phyloP scores from a whole-genome alignment of 495 filamentous ascomycete genomes.

The Neurospora sp. region DNA sequence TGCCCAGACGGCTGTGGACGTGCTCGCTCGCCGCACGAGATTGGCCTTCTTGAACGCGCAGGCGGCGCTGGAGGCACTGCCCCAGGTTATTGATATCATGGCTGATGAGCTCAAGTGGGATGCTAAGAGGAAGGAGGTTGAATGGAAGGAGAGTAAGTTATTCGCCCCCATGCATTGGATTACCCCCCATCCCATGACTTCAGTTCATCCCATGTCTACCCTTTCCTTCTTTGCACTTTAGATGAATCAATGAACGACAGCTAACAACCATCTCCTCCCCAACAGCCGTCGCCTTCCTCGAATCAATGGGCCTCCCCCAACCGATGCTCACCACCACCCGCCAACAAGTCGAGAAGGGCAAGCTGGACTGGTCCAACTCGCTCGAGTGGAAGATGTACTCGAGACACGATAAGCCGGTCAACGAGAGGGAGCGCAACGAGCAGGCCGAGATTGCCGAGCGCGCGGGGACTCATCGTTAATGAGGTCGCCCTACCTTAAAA shows the following conservation, averaged over 20 bases:
- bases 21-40: constrained; percentile 77
- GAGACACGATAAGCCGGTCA: constrained; percentile 42
- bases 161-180: too few relatives aligned
- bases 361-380: constrained; percentile 57
- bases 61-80: constrained; percentile 84
- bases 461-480: not conserved
- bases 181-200: too few relatives aligned
- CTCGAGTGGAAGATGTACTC: constrained; percentile 64
- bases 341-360: constrained; percentile 69
- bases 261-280: not conserved
- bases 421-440: constrained; percentile 9
- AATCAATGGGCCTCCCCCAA: constrained; percentile 79
- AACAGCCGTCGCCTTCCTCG: constrained; percentile 56
- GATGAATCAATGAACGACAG: too few relatives aligned
- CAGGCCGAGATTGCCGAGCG: not conserved
- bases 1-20: constrained; percentile 87
- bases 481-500: too few relatives aligned
- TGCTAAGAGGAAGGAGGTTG: constrained; percentile 57
- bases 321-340: constrained; percentile 60
- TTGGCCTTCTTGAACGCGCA: constrained; percentile 94
- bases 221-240: too few relatives aligned
- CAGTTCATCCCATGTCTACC: too few relatives aligned
- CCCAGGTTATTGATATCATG: constrained; percentile 89
- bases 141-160: constrained; percentile 67
- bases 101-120: constrained; percentile 79